phyloP scores from a whole-genome alignment of 257 asterid species.

The Nicotiana tabacum region DNA sequence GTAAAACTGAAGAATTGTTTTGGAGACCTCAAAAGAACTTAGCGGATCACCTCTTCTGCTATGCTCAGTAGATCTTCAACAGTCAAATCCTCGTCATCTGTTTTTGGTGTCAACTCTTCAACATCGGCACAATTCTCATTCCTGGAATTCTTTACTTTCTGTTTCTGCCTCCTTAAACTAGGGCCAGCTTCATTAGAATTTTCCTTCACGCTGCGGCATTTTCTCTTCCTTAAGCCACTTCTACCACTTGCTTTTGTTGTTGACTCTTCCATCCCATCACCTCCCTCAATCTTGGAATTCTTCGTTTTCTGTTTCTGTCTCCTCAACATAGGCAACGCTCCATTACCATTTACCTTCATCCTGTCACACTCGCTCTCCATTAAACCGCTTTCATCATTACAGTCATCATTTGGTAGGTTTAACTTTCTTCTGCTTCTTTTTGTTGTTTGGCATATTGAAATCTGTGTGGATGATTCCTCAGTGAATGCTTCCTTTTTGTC shows the following conservation, averaged over 20 bases:
- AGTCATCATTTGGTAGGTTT: constrained; percentile 11
- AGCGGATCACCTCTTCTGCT: constrained; percentile 34
- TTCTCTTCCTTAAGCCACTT: constrained; percentile 10
- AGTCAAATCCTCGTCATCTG: constrained; percentile 21
- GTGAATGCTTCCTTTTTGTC: neutral
- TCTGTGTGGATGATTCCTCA: neutral
- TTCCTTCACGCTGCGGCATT: neutral
- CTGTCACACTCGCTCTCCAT: neutral
- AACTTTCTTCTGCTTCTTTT: constrained; percentile 16
- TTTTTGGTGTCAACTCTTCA: neutral
- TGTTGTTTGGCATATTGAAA: neutral
- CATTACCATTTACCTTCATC: neutral
- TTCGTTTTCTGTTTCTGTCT: neutral
- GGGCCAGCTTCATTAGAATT: neutral
- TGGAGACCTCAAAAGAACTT: neutral
- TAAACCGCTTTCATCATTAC: neutral
- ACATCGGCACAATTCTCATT: constrained; percentile 10
- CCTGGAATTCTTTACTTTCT: constrained; percentile 6
- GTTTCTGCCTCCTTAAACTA: neutral
- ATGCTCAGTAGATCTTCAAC: constrained; percentile 24
- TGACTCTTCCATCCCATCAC: neutral
- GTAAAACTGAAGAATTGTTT: neutral
- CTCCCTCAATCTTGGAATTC: neutral
- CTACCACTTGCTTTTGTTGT: neutral
- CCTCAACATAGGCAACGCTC: neutral